Conservation (phyloP, 2,329 filamentous ascomycete genomes). For the Colletotrichum scovillei region DNA sequence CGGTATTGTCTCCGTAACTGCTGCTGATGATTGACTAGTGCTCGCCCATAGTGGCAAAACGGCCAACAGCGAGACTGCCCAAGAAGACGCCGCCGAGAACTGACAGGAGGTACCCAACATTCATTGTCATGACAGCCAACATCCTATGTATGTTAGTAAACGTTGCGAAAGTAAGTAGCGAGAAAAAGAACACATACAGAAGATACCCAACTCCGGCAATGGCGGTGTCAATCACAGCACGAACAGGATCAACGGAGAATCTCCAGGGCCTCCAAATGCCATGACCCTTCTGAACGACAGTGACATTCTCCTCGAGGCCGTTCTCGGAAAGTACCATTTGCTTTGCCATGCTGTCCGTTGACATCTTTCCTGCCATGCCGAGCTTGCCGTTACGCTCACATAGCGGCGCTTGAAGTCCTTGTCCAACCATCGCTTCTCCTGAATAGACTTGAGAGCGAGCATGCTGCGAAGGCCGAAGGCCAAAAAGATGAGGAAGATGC, state of each 20-base stretch:
- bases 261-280: conserved; percentile 76
- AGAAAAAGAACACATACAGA: conserved; percentile 70
- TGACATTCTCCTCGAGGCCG: conserved; percentile 83
- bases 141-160: conserved; percentile 66
- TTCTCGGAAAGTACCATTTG: conserved; percentile 77
- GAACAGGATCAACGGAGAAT: conserved; percentile 80
- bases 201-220: conserved; percentile 85
- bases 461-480: conserved; percentile 76
- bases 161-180: not conserved
- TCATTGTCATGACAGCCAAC: conserved; percentile 92
- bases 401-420: conserved; percentile 80
- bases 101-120: conserved; percentile 86
- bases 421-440: conserved; percentile 74
- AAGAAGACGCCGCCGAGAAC: conserved; percentile 84
- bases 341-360: conserved; percentile 71
- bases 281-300: conserved; percentile 73
- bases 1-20: not conserved
- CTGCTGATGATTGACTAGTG: conserved; percentile 49
- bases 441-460: conserved; percentile 76
- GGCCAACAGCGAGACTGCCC: conserved; percentile 84
- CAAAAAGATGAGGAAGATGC: conserved; percentile 89
- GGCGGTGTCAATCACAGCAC: conserved; percentile 76
- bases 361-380: conserved; percentile 68
- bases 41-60: conserved; percentile 67
- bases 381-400: conserved; percentile 76